Conservation (phyloP, 805 yeast species). For the Teunomyces kruisii region DNA sequence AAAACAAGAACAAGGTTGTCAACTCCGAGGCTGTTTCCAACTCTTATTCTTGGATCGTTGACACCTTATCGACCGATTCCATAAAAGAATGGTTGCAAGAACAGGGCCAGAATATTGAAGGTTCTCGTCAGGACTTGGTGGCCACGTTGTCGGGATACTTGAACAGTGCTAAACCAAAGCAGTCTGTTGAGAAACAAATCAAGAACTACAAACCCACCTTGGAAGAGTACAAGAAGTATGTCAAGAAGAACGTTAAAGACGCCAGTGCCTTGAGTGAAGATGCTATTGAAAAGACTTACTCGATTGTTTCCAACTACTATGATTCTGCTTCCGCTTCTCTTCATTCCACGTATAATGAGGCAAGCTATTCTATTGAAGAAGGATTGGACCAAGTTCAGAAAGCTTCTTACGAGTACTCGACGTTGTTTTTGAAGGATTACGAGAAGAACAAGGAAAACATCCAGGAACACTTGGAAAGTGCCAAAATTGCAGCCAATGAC, state of each 20-base stretch:
- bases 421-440: slow-evolving; percentile 9
- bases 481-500: slow-evolving; percentile 14
- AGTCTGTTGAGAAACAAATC: slow-evolving; percentile 14
- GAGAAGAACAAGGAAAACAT: slow-evolving; percentile 8
- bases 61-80: slow-evolving; percentile 39
- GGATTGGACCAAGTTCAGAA: slow-evolving; percentile 16
- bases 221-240: slow-evolving; percentile 16
- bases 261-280: slow-evolving; percentile 17
- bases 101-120: slow-evolving; percentile 24
- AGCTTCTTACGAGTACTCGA: slow-evolving; percentile 19
- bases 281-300: slow-evolving; percentile 14
- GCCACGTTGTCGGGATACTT: slow-evolving; percentile 15
- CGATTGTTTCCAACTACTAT: slow-evolving; percentile 19
- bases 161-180: slow-evolving; percentile 8
- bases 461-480: slow-evolving; percentile 10
- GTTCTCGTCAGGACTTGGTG: slow-evolving; percentile 24
- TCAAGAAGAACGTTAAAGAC: slow-evolving; percentile 10
- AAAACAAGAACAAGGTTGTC: slow-evolving; percentile 37
- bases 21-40: slow-evolving; percentile 18
- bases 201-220: slow-evolving; percentile 18
- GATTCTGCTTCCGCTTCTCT: slow-evolving; percentile 17
- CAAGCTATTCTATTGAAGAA: slow-evolving; percentile 13
- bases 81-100: slow-evolving; percentile 40
- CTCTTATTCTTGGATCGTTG: slow-evolving; percentile 27
- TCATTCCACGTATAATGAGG: slow-evolving; percentile 8